Evolutionary conservation across 2,329 filamentous ascomycete species (phyloP).

Genomic region (Alternaria sp.): DNA sequence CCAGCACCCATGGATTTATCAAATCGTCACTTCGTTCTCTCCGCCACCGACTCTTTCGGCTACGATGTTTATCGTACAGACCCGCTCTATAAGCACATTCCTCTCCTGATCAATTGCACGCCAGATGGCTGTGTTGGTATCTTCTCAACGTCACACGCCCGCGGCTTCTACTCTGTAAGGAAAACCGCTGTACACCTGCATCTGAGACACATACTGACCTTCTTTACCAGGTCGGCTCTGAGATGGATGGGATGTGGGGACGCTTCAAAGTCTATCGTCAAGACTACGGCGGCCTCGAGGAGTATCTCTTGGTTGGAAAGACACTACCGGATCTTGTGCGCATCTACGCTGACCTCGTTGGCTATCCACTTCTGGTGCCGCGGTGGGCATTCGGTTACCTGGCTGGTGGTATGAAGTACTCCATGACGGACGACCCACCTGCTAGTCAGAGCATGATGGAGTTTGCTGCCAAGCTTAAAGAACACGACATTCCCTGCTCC

Average conservation of each 20-base stretch:
- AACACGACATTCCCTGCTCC: constrained; percentile 72
- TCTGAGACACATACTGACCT: neutral
- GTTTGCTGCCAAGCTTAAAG: constrained; percentile 66
- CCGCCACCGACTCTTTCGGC: constrained; percentile 74
- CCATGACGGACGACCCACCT: constrained; percentile 62
- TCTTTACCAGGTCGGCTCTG: constrained; percentile 58
- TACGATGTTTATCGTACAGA: constrained; percentile 75
- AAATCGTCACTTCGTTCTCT: constrained; percentile 69
- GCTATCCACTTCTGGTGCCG: constrained; percentile 71
- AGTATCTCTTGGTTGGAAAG: constrained; percentile 71
- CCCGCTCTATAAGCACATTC: constrained; percentile 78
- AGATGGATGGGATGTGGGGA: constrained; percentile 79
- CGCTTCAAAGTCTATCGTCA: constrained; percentile 77
- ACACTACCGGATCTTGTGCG: constrained; percentile 71
- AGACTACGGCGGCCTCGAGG: constrained; percentile 73
- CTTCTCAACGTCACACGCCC: constrained; percentile 70
- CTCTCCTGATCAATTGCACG: constrained; percentile 72
- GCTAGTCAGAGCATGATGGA: constrained; percentile 64
- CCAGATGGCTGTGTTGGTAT: constrained; percentile 69
- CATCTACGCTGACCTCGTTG: constrained; percentile 71
- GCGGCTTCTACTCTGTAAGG: constrained; percentile 67
- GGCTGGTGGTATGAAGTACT: constrained; percentile 70
- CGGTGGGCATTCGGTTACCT: constrained; percentile 77
- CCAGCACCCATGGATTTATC: constrained; percentile 75
- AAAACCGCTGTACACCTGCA: neutral